These are phyloP conservation scores for Daedalea quercina DNA, from an alignment of 768 basidiomycete genomes.

Conservation along the genomic window DNA sequence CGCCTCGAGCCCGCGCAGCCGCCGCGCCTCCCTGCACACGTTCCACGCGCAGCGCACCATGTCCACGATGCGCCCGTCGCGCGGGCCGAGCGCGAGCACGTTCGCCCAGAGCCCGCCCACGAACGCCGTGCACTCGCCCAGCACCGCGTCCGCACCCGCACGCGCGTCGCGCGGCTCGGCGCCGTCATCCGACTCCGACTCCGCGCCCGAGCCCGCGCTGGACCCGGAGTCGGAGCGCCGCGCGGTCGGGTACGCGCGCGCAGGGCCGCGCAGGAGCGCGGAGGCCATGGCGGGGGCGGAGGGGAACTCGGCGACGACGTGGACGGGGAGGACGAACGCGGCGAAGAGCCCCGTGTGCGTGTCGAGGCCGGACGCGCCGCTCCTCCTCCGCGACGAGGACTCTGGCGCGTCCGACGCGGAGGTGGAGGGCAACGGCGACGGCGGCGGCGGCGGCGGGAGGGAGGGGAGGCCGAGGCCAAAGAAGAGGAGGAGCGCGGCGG, in stretches of 20 bases:
- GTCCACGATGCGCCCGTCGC: constrained; percentile 37
- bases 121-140: constrained; percentile 28
- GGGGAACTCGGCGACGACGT: constrained; percentile 51
- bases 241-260: constrained; percentile 16
- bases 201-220: neutral
- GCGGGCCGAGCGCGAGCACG: constrained; percentile 46
- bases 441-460: neutral
- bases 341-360: constrained; percentile 26
- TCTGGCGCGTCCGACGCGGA: neutral
- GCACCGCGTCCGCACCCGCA: constrained; percentile 23
- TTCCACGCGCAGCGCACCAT: constrained; percentile 63
- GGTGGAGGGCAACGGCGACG: neutral
- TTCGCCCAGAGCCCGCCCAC: constrained; percentile 69
- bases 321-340: constrained; percentile 45
- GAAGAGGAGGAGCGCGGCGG: constrained; percentile 51
- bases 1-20: constrained; percentile 18
- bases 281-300: constrained; percentile 51
- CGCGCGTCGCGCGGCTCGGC: neutral
- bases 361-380: neutral
- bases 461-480: constrained; percentile 37
- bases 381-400: neutral
- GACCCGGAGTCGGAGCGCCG: neutral
- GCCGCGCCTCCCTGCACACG: constrained; percentile 60
- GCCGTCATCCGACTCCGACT: no score
- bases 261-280: constrained; percentile 33